Conservation (phyloP, 148 eudicot genomes). For the Nyssa sinensis region DNA sequence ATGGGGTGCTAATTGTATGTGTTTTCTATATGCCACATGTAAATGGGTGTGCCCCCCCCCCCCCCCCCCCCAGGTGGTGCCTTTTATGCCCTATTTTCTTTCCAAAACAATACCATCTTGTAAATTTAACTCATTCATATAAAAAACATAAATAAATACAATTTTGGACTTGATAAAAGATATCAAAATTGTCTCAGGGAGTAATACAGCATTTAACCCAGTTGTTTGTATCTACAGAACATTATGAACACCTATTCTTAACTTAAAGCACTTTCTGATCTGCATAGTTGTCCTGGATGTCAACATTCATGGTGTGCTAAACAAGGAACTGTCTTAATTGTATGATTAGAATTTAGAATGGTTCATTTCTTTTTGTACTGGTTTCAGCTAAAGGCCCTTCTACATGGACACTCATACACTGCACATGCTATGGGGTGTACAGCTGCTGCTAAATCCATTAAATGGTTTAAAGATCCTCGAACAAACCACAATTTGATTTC, state of each 20-base stretch:
- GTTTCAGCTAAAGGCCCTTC: conserved; percentile 75
- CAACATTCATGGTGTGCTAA: background rate
- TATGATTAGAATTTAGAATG: background rate
- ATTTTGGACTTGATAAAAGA: background rate
- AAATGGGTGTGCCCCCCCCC: too few relatives aligned
- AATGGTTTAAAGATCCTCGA: conserved; percentile 72
- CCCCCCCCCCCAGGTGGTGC: too few relatives aligned
- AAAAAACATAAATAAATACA: background rate
- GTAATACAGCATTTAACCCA: too few relatives aligned
- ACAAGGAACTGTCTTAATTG: conserved; percentile 9
- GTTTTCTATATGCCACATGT: too few relatives aligned
- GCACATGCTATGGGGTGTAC: conserved; percentile 97
- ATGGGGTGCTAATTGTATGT: too few relatives aligned
- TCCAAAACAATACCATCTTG: too few relatives aligned
- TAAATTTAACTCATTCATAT: too few relatives aligned
- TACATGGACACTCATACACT: conserved; percentile 94
- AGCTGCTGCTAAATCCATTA: conserved; percentile 76
- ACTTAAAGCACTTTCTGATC: background rate
- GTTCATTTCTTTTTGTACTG: conserved; percentile 1
- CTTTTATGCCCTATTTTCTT: too few relatives aligned
- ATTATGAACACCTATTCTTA: background rate
- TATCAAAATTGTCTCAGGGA: too few relatives aligned
- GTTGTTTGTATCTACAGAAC: too few relatives aligned
- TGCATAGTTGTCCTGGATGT: background rate
- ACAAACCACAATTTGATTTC: conserved; percentile 63